phyloP scores from a whole-genome alignment of 495 filamentous ascomycete genomes.

The Amorphotheca resinae region DNA sequence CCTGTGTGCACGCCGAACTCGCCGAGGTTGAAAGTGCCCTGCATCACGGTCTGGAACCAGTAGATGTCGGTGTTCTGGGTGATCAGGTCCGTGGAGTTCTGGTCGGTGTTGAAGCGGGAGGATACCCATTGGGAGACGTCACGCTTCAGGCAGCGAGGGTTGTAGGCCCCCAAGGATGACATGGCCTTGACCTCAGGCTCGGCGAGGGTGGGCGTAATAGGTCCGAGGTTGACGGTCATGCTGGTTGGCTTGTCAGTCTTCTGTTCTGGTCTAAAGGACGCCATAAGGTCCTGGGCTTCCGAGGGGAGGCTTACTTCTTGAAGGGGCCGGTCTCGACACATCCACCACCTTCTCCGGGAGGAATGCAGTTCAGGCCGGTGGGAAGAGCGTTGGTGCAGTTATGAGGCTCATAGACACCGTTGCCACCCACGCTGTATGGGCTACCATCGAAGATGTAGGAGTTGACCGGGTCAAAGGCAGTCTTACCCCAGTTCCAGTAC shows the following conservation, averaged over 20 bases:
- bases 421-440: slow-evolving; percentile 48
- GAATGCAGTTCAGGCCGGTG: slow-evolving; percentile 18
- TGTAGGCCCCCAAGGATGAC: slow-evolving; percentile 23
- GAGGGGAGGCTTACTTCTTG: too few relatives aligned
- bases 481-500: slow-evolving; percentile 43
- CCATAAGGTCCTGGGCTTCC: too few relatives aligned
- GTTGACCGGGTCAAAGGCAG: slow-evolving; percentile 31
- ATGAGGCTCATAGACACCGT: slow-evolving; percentile 37
- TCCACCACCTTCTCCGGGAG: slow-evolving; percentile 47
- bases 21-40: slow-evolving; percentile 20
- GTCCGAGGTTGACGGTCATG: slow-evolving; percentile 41
- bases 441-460: slow-evolving; percentile 59
- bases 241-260: too few relatives aligned
- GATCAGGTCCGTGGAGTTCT: slow-evolving; percentile 18
- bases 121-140: slow-evolving; percentile 38
- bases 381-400: slow-evolving; percentile 14
- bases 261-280: too few relatives aligned
- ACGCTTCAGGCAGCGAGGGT: slow-evolving; percentile 56
- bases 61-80: slow-evolving; percentile 14
- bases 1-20: slow-evolving; percentile 40
- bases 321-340: slow-evolving; percentile 53
- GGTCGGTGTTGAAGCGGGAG: slow-evolving; percentile 5
- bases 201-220: too few relatives aligned
- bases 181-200: slow-evolving; percentile 12
- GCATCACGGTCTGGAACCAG: slow-evolving; percentile 17